These are phyloP conservation scores for Millerago galiae DNA, from an alignment of 805 yeast species.

Conservation along the genomic window DNA sequence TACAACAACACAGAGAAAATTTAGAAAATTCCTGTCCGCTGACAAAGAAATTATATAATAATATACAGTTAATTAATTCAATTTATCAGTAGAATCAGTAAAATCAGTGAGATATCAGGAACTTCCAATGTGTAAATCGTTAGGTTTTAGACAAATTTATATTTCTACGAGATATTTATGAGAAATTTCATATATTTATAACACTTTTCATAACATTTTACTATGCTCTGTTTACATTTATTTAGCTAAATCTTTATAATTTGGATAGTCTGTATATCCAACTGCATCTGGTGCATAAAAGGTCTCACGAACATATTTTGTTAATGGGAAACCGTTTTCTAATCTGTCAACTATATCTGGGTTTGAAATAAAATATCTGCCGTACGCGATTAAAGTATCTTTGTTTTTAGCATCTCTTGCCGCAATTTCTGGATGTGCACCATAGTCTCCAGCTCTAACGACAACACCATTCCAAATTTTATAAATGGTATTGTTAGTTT, in stretches of 20 bases:
- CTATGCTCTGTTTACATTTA: neutral
- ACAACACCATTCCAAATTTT: constrained; percentile 18
- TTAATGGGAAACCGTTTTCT: constrained; percentile 29
- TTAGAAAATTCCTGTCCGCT: neutral
- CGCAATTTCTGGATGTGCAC: neutral
- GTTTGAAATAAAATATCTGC: constrained; percentile 36
- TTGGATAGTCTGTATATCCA: constrained; percentile 9
- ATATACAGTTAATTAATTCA: too few relatives aligned
- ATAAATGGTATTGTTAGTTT: constrained; percentile 9
- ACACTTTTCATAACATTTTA: too few relatives aligned
- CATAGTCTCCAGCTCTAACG: constrained; percentile 7
- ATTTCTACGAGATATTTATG: too few relatives aligned
- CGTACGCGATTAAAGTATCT: constrained; percentile 28
- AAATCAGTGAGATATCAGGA: too few relatives aligned
- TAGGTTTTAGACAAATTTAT: too few relatives aligned
- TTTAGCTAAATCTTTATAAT: neutral
- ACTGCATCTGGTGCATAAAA: constrained; percentile 22
- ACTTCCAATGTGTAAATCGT: too few relatives aligned
- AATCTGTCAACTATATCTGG: constrained; percentile 37
- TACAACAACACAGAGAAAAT: neutral
- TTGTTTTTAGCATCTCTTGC: neutral
- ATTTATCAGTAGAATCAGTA: too few relatives aligned
- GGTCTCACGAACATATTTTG: constrained; percentile 27
- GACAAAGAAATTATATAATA: too few relatives aligned
- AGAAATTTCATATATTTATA: too few relatives aligned